Evolutionary conservation across 768 basidiomycete genomes (phyloP), one percentile per base, ranked within the genome.

Genomic region (Boletus insuetus): DNA sequence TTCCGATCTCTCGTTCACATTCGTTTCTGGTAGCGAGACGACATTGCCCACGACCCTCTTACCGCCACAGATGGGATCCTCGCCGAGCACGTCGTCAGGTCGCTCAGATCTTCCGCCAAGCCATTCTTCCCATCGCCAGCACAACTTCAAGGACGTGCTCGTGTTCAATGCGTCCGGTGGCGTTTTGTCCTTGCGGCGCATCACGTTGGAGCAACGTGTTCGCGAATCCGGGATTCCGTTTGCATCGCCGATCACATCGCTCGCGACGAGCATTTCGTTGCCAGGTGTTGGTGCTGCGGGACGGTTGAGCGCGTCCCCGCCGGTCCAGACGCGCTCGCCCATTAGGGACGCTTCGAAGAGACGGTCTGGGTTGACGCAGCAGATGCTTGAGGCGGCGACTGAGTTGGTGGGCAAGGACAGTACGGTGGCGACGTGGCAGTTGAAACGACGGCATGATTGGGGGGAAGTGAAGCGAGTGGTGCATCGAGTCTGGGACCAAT

Each of bases 61-160:
- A 3, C 65, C 68, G 6, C 55, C 64, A 0, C 61, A 65, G 42
- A 32, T 60, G 58, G 51, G 58, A n/a, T 59, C 66, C 49, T 68
- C 61, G 16, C 64, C 61, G 40, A 69, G 64, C 47, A 56, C 70
- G 20, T 73, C 63, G 14, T 62, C 59, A 4, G 63, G 62, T 34
- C 69, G 70, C 19, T 69, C 70, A 3, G 68, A 63, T 42, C 64
- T 68, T 11, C 60, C 68, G 2, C 51, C 66, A 6, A 32, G 70
- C 51, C 56, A 68, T 64, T 74, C 57, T 24, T 72, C 55, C 38
- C 70, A 61, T 50, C 71, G 65, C 7, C 67, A 73, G 17, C 73
- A 75, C 13, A 82, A 83, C 55, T 81, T 78, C 59, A 86, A 87
- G 65, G 87, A 91, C 54, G 56, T 89, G 4, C 76, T 90, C 17